Base-by-base conservation (phyloP, 139 green algal species). In the Mesotaenium endlicherianum region DNA sequence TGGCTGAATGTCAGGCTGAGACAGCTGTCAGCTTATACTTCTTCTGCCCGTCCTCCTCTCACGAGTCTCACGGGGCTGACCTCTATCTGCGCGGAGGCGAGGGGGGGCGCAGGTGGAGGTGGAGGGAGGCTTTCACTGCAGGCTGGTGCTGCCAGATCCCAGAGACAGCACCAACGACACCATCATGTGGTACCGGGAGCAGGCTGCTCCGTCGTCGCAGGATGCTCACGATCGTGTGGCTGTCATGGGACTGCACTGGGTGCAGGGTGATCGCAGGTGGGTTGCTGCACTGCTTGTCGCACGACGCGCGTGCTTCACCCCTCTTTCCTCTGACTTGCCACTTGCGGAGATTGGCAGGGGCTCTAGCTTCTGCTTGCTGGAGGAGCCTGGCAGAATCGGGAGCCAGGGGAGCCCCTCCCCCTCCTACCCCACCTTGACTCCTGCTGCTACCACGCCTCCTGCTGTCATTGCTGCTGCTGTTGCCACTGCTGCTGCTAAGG, bases 131-230 rank as follows among this genome's bases (percentile, higher is more conserved):
- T 88, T 86, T 49, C 76, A 84, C 17, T 84, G 70, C 44, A 50
- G 83, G 38, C 76, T 84, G 6, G 64, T 90, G 16, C 45, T 90
- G 6, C 85, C 72, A 26, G 83, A 90, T 70, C 3, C 58, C 11
- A 69, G 50, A 30, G 83, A 88, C 69, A 75, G 38, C 36, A 43
- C 57, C 17, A 26, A 82, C 3, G 83, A 90, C 82, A 72, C 49
- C 42, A 78, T 90, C 45, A n/a, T 90, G 60, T 90, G 72, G 81
- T 90, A 39, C 44, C 83, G 77, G 26, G 75, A 86, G 14, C 77
- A 30, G 1, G 70, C 43, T 84, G 70, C 68, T 26, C 34, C 36
- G 31, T 45, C 83, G 44, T 38, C 17, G 1, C 42, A 84, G 70
- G 83, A 88, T 6, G 83, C 83, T 1, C 53, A 87, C 38, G 36